Evolutionary conservation across 2,329 filamentous ascomycete species (phyloP), one percentile per base, ranked within the genome.

Genomic region (Fusarium phyllophilum): DNA sequence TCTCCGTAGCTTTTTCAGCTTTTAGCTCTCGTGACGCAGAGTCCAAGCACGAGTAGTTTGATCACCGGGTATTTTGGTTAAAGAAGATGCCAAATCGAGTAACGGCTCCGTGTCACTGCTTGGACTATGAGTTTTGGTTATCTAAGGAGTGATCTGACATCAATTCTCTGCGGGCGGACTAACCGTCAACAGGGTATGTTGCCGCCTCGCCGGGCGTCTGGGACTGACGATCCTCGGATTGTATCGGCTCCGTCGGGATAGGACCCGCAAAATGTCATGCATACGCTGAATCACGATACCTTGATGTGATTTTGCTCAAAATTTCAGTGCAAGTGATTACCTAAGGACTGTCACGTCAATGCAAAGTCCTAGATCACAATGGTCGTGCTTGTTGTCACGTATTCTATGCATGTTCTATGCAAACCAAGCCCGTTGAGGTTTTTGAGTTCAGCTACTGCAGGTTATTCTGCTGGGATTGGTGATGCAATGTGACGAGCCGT

Each of bases 181-280:
- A 69, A 69, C 66, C 39, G 8, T 52, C 51, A 46, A 34, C 41
- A 17, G 45, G 65, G 20, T 20, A 29, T n/a, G 56, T 59, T 54
- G 4, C 45, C 64, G 42, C 9, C 3, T 52, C 31, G 31, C 49
- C 31, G 31, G 31, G 49, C 49, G 49, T 20, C 31, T 29, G 22
- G 11, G 15, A 33, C 17, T 49, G 34, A 38, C 29, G 24, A 57
- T 13, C 41, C 18, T 70, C 66, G 66, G 66, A 70, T 49, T 65
- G 1, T 38, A 11, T 66, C 66, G 59, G 66, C 60, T 70, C 26
- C 44, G 29, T 46, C 11, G 51, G 24, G 26, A 10, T 14, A 36
- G 11, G 44, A 36, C 33, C 56, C 42, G 24, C 34, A 42, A 22
- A 24, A 41, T 45, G 29, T 31, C 38, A 31, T 31, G 42, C 56